Evolutionary conservation across 768 basidiomycete genomes (phyloP).

Genomic region (Agrocybe pediades): DNA sequence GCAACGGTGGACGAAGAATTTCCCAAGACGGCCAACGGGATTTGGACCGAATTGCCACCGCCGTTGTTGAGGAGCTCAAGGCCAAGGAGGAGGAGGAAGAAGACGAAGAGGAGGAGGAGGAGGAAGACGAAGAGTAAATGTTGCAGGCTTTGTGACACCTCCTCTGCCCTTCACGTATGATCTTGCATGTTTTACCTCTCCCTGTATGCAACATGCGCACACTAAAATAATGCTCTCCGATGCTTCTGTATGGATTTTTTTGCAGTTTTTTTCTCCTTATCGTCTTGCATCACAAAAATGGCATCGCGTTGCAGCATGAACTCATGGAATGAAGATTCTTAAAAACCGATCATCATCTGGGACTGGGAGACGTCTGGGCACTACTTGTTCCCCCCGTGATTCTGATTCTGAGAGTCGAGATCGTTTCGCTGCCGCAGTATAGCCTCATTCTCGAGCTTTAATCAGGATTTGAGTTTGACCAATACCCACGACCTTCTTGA

Average conservation of each 20-base stretch:
- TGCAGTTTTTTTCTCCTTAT: neutral
- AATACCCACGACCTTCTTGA: neutral
- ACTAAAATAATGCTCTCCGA: constrained; percentile 32
- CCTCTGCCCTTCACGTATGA: constrained; percentile 28
- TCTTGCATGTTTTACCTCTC: constrained; percentile 40
- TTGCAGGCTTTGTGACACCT: constrained; percentile 8
- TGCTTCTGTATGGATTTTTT: constrained; percentile 2
- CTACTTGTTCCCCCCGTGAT: too few relatives aligned
- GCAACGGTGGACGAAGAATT: constrained; percentile 94
- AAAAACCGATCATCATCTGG: neutral
- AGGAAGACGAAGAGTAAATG: constrained; percentile 56
- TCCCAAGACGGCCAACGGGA: constrained; percentile 97
- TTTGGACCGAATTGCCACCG: constrained; percentile 90
- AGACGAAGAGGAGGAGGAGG: constrained; percentile 68
- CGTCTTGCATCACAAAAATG: neutral
- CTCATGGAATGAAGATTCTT: neutral
- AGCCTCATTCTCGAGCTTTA: too few relatives aligned
- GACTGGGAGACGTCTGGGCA: neutral
- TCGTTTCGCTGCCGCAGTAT: too few relatives aligned
- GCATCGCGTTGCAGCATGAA: neutral
- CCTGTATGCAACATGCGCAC: constrained; percentile 41
- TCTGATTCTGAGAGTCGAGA: too few relatives aligned
- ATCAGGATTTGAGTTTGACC: neutral
- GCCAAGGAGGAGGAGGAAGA: constrained; percentile 78
- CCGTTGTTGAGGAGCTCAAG: constrained; percentile 78